Conservation (phyloP, 2,329 filamentous ascomycete genomes). For the Rugonectria rugulosa region DNA sequence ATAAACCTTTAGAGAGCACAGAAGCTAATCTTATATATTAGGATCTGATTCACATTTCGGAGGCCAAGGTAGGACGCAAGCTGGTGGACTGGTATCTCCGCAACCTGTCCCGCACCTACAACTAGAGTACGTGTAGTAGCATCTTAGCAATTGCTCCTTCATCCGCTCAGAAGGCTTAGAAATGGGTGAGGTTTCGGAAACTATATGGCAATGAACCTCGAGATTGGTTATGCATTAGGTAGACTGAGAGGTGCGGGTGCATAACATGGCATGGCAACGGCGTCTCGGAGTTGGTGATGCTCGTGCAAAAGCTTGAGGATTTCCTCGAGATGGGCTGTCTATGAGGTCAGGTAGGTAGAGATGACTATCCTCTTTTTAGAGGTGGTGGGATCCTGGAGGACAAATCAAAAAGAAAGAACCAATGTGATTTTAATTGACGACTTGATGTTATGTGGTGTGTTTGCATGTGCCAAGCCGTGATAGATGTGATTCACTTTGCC, state of each 20-base stretch:
- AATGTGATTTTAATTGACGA: conserved; percentile 26
- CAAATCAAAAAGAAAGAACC: conserved; percentile 31
- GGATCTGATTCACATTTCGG: conserved; percentile 98
- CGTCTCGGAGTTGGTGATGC: conserved; percentile 52
- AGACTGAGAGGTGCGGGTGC: conserved; percentile 45
- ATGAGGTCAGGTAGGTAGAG: conserved; percentile 33
- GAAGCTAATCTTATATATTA: conserved; percentile 46
- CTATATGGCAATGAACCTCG: conserved; percentile 31
- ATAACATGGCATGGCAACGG: conserved; percentile 53
- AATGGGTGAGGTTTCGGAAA: conserved; percentile 16
- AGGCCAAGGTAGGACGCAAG: conserved; percentile 97
- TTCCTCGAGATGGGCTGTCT: conserved; percentile 40
- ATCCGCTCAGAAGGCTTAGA: conserved; percentile 22
- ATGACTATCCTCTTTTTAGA: conserved; percentile 34
- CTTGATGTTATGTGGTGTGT: conserved; percentile 11
- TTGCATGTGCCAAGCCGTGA: conserved; percentile 6
- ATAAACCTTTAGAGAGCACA: background rate
- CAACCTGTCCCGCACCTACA: conserved; percentile 96
- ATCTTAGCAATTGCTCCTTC: conserved; percentile 36
- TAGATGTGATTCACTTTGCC: background rate
- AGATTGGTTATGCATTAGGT: conserved; percentile 38
- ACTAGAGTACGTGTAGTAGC: conserved; percentile 41
- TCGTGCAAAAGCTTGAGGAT: conserved; percentile 42
- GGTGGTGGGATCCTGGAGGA: conserved; percentile 34
- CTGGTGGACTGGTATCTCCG: conserved; percentile 99